A percentile compares a stretch with the other conserved stretches of the same genome.
Conservation (phyloP, 2,329 filamentous ascomycete genomes). For the Coniella lustricola region DNA sequence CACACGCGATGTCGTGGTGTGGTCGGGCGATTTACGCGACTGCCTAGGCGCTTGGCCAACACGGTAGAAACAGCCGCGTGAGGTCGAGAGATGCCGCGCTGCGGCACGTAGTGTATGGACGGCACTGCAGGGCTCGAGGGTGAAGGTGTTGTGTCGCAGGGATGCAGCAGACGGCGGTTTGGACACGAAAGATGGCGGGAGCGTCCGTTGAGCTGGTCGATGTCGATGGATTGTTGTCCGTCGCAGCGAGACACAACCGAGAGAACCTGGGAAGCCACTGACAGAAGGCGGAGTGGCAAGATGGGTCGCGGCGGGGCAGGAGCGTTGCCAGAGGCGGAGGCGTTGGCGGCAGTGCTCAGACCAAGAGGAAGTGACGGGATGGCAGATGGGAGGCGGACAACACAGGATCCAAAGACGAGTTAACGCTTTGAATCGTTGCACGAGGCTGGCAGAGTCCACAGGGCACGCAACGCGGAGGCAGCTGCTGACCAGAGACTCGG, state of each 20-base stretch:
- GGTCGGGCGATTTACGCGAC: conserved; percentile 4
- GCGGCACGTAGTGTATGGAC: conserved; percentile 10
- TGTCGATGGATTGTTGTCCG: too few species aligned
- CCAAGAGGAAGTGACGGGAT: background rate
- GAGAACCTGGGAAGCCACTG: too few species aligned
- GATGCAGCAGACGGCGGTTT: conserved; percentile 1
- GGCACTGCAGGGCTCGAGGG: background rate
- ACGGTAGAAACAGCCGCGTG: conserved; percentile 2
- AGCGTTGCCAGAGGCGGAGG: background rate
- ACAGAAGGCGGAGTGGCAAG: too few species aligned
- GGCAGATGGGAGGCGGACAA: conserved; percentile 4
- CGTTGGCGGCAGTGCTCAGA: background rate
- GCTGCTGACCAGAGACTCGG: conserved; percentile 10
- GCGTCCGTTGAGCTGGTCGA: too few species aligned
- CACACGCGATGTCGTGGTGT: conserved; percentile 12
- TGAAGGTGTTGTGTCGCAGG: conserved; percentile 7
- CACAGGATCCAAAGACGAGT: conserved; percentile 15
- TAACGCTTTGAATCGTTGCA: conserved; percentile 13
- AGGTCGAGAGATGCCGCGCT: conserved; percentile 8
- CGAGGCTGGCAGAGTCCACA: conserved; percentile 9
- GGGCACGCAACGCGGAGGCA: background rate
- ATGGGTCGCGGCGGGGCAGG: background rate
- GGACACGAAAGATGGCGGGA: background rate
- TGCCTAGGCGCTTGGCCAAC: conserved; percentile 4
- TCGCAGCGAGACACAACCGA: too few species aligned